Evolutionary conservation across 139 green algal species (phyloP).

Genomic region (Chlamydomonas sp.): DNA sequence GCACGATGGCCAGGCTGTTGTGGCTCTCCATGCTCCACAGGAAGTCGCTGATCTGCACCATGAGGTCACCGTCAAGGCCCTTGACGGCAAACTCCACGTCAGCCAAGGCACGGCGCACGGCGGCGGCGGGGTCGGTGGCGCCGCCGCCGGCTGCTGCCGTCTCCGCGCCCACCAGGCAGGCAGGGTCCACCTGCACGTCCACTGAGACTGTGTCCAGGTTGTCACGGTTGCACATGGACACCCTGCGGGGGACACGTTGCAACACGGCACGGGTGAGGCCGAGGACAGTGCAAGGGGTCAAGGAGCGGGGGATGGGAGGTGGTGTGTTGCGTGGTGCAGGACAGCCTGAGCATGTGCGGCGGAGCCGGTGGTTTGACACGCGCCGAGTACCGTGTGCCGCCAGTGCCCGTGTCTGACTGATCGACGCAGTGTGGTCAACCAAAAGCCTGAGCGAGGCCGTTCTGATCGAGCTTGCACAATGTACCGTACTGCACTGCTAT

Average conservation of each 20-base stretch:
- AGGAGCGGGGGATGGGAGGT: background rate
- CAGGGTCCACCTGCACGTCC: slow-evolving; percentile 22
- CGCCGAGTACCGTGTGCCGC: no score
- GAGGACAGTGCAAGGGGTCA: background rate
- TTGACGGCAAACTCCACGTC: slow-evolving; percentile 45
- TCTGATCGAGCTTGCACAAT: no score
- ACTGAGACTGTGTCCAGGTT: slow-evolving; percentile 9
- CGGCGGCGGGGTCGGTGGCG: no score
- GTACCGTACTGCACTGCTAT: background rate
- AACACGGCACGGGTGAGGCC: background rate
- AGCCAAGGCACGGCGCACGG: background rate
- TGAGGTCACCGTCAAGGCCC: slow-evolving; percentile 38
- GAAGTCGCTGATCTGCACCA: slow-evolving; percentile 47
- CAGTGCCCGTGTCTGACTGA: no score
- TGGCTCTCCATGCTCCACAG: slow-evolving; percentile 10
- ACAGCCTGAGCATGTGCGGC: no score
- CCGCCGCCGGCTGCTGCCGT: background rate
- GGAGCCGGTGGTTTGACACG: no score
- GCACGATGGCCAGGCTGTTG: background rate
- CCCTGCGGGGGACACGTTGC: background rate
- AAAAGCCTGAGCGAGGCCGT: no score
- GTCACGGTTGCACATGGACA: slow-evolving; percentile 14
- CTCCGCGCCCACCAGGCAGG: background rate
- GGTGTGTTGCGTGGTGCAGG: background rate
- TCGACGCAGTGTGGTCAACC: no score